Base-by-base conservation (phyloP, 345 rosid genomes). In the Noccaea caerulescens region DNA sequence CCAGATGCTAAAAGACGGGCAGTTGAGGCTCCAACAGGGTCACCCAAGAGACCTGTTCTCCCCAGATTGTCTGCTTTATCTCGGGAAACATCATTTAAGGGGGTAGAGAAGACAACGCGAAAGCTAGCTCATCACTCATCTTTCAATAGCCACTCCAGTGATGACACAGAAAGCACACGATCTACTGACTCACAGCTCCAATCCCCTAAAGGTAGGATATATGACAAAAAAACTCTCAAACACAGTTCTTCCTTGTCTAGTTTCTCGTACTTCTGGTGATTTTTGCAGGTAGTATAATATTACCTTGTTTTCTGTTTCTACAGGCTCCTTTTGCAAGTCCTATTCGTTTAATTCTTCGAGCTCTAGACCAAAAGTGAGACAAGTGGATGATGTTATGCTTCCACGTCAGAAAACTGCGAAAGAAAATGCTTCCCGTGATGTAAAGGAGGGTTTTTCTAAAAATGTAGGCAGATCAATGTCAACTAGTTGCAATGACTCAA, bases 291-390 rank as follows among this genome's bases (percentile, higher is more conserved):
- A n/a, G 14, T 50, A 50, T 63, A 47, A 23, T 20, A 47, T 63
- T 51, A 32, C 73, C 32, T 38, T 73, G 12, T 41, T 75, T 58
- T 54, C 51, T 73, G 53, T 64, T 59, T 79, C 23, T 80, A 52
- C 83, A 95, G 99, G 91, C 71, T 63, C 85, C 69, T 75, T 88
- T 13, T 68, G 80, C 43, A 95, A 87, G 85, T 88, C 97, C 74
- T 83, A 80, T 64, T 95, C 98, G 18, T 90, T 86, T 79, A 88
- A 58, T 75, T 73, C 73, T 68, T 60, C 69, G 9, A 83, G 63
- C 82, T 79, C 83, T 66, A 89, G 86, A 80, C 73, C 90, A 27
- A 95, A 87, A 79, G 80, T 84, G 80, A 88, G 82, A 81, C 84
- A 77, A 68, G 88, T 81, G 34, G 88, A 90, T 75, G 96, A 87